Evolutionary conservation across 208 protist genomes (phyloP), one percentile per base, ranked within the genome.

Genomic region (Trichomonas tenax): DNA sequence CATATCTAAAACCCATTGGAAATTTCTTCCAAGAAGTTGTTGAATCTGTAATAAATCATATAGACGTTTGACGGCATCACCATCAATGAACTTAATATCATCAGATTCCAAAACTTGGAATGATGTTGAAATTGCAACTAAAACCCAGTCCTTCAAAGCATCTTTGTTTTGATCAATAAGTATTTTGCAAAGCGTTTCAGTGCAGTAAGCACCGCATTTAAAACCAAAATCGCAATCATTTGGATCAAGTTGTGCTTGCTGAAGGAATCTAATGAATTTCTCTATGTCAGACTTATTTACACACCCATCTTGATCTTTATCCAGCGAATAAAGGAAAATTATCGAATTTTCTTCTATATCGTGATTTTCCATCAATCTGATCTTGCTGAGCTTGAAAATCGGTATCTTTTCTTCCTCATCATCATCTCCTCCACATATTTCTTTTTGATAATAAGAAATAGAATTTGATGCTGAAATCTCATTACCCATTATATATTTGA

Each of bases 1-100:
- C 86, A 93, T 93, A 38, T 93, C 86, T 41, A 93, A 93, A 51
- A 93, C n/a, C 86, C 86, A 93, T 51, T 93, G 86, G 44, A 93
- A 93, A 38, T 93, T 93, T 14, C 86, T 34, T 11, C 86, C 86
- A 93, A 48, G 44, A 34, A 93, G 86, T 26, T 93, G 86, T 51
- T 93, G 86, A 17, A 93, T 93, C 38, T 93, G 44, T 34, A 93
- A 26, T 15, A 93, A 17, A 38, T 93, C 86, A 51, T 44, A 93
- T 48, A 93, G n/a, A 14, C 86, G 45, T 38, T 93, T 93, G 14
- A 93, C 86, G 21, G 86, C 86, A 51, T 93, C 86, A 38, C 44
- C 44, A 93, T 93, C 86, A 51, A 93, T 93, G 6, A 34, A 51
- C 17, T 51, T 93, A 23, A 93, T 93, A 15, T 89, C 40, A 10